phyloP scores from a whole-genome alignment of 164 flowering plant species.

The Vitis amurensis region DNA sequence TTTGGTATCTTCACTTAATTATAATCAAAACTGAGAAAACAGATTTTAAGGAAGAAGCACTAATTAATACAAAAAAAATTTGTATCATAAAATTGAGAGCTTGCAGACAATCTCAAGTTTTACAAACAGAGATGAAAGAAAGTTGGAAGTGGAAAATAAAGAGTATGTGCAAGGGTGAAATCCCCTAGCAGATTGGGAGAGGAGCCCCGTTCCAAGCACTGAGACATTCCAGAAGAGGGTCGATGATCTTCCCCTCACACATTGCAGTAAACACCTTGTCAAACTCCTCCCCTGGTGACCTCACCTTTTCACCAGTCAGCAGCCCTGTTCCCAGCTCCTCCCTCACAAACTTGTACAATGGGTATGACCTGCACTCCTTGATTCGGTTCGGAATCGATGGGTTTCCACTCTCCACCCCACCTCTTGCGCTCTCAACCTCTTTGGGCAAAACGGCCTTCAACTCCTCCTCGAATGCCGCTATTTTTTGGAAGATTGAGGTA shows the following conservation, averaged over 20 bases:
- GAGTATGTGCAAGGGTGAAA: too few relatives aligned
- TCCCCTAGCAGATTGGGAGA: constrained; percentile 3
- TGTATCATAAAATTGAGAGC: too few relatives aligned
- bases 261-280: constrained; percentile 8
- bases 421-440: constrained; percentile 3
- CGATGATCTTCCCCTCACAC: constrained; percentile 9
- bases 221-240: constrained; percentile 6
- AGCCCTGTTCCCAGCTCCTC: neutral
- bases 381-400: neutral
- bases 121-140: too few relatives aligned
- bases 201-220: constrained; percentile 14
- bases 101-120: too few relatives aligned
- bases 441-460: constrained; percentile 2
- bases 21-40: too few relatives aligned
- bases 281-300: constrained; percentile 1
- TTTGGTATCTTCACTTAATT: too few relatives aligned
- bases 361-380: constrained; percentile 5
- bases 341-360: constrained; percentile 4
- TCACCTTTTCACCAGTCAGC: constrained; percentile 1
- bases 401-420: neutral
- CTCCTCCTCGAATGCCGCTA: constrained; percentile 7
- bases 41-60: too few relatives aligned
- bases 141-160: too few relatives aligned
- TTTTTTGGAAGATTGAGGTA: constrained; percentile 6
- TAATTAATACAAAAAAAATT: too few relatives aligned